phyloP scores from a whole-genome alignment of 2,329 filamentous ascomycete species.

The Apiospora saccharicola region DNA sequence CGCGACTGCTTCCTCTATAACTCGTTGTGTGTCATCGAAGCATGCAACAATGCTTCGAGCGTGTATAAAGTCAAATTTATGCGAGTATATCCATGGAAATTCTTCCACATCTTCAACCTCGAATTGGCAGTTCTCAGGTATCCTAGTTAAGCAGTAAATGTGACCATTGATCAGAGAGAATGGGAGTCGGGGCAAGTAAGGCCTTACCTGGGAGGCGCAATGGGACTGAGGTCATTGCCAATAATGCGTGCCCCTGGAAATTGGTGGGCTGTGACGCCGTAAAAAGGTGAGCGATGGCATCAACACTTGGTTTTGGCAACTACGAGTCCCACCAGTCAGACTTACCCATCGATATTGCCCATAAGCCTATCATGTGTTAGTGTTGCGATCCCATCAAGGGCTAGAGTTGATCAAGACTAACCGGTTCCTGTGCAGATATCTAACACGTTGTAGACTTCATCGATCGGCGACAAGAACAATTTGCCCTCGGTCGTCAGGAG shows the following conservation, averaged over 20 bases:
- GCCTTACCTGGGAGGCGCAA: slow-evolving; percentile 25
- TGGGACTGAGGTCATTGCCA: slow-evolving; percentile 29
- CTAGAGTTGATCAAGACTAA: neutral
- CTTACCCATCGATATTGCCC: slow-evolving; percentile 28
- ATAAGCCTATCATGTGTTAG: slow-evolving; percentile 24
- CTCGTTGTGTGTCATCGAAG: slow-evolving; percentile 26
- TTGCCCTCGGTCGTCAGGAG: slow-evolving; percentile 25
- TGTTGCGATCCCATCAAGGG: neutral
- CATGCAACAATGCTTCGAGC: slow-evolving; percentile 19
- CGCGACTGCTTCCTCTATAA: slow-evolving; percentile 24
- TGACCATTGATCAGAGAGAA: neutral
- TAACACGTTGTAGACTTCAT: slow-evolving; percentile 27
- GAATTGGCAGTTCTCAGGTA: slow-evolving; percentile 29
- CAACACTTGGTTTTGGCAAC: neutral
- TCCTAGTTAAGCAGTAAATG: slow-evolving; percentile 13
- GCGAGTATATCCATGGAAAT: slow-evolving; percentile 28
- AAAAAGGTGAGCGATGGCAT: neutral
- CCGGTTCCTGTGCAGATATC: slow-evolving; percentile 30
- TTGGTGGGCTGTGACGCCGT: slow-evolving; percentile 19
- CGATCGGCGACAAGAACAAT: slow-evolving; percentile 26
- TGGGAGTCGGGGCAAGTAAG: no score
- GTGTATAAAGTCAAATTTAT: slow-evolving; percentile 30
- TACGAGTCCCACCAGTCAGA: neutral
- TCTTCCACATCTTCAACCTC: slow-evolving; percentile 30
- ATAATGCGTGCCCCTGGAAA: slow-evolving; percentile 25